These are phyloP conservation scores for Suillus hirtellus DNA, from an alignment of 768 basidiomycete genomes.

Conservation along the genomic window DNA sequence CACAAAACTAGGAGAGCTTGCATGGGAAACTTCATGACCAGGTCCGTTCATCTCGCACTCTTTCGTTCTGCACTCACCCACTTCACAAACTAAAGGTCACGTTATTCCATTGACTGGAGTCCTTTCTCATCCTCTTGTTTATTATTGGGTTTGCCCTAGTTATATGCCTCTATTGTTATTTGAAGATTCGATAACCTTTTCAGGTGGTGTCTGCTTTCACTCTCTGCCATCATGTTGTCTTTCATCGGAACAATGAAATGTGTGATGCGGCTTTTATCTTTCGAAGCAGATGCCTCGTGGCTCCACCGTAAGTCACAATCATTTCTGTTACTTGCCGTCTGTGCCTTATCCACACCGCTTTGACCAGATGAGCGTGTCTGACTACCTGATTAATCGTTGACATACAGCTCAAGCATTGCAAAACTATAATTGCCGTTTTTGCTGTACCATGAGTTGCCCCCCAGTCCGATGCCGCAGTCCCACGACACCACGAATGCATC, in stretches of 20 bases:
- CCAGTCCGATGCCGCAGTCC: neutral
- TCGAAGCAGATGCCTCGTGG: constrained; percentile 1
- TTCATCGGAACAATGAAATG: neutral
- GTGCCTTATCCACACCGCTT: neutral
- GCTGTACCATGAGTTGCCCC: neutral
- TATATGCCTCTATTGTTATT: neutral
- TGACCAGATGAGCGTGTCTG: neutral
- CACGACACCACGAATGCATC: neutral
- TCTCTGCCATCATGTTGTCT: neutral
- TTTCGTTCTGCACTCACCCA: neutral
- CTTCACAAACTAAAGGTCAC: neutral
- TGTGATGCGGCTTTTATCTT: neutral
- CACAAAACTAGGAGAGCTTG: constrained; percentile 30
- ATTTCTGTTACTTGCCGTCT: neutral
- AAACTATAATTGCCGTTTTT: neutral
- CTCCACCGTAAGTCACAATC: neutral
- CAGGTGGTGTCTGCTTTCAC: neutral
- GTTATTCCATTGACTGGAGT: neutral
- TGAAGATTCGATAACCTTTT: neutral
- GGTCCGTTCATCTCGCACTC: neutral
- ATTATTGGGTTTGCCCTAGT: neutral
- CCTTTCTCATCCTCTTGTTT: neutral
- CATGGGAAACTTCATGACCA: constrained; percentile 5
- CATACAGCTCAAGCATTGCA: constrained; percentile 4
- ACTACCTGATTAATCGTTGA: neutral